Base-by-base conservation (phyloP, 2,329 filamentous ascomycete genomes). In the Diaporthe citriasiana region DNA sequence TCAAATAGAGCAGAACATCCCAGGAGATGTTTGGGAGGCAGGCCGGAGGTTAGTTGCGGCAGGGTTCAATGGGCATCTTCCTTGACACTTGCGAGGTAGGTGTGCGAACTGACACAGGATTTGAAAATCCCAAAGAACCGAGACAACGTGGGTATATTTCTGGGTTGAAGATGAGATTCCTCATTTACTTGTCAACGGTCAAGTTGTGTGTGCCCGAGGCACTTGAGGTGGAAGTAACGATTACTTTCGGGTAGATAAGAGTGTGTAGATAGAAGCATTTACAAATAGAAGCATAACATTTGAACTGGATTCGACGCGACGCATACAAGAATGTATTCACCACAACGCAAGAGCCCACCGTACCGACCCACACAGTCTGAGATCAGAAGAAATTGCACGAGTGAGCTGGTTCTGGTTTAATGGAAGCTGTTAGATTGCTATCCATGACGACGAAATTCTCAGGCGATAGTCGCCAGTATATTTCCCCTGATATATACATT, bases 1-100 rank as follows among this genome's bases (percentile, higher is more conserved):
- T 72, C 85, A 87, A 79, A 83, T 86, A 45, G 78, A 79, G 33
- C 85, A 86, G 77, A 79, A 83, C 4, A 85, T 86, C 42, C 84
- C 85, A 0, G 76, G 79, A 0, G 77, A 81, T 19, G 83, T 87
- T 3, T 86, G 85, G 85, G 80, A 81, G 59, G 85, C 85, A 12
- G 82, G 81, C 13, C 79, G 82, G 77, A 79, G 85, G 63, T 78
- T 87, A 38, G 82, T 87, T 19, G 76, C 77, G 19, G 83, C 79
- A 6, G 85, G 85, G 1, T 85, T 81, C 70, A 76, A 81, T 40
- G 80, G 77, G 12, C 85, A 87, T 77, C 74, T 86, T 38, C 84
- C 83, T 10, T 84, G 70, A 78, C 5, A 2, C 5, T 2, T 38
- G 10, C 25, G 30, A 22, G 19, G 12, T 2, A 3, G 35, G 30